Base-by-base conservation (phyloP, 1,139 yeast species). In the Hemisphaericaspora subhashii region DNA sequence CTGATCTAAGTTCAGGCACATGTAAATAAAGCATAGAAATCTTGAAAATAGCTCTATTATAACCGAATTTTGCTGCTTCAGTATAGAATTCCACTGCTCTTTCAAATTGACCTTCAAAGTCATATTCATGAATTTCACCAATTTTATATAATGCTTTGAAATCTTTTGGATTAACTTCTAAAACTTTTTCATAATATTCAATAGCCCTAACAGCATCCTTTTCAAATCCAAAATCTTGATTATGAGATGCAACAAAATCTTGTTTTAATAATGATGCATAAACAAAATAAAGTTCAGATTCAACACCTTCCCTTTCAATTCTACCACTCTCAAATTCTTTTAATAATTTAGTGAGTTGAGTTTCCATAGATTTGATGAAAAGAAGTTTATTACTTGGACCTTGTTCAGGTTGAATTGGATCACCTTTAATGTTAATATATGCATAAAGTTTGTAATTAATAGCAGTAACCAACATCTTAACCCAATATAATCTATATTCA, bases 351-450 rank as follows among this genome's bases (percentile, higher is more conserved):
- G 58, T 49, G 24, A 71, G 58, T 46, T 72, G 77, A 22, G 64
- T 69, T 18, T 64, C 60, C 17, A 72, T 58, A 4, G 74, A 66
- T 50, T 68, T 71, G 31, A 71, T 54, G 48, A 69, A 72, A 17
- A 63, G 53, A 9, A 59, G 55, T 48, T 66, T 68, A 52, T 68
- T 71, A 27, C 53, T 47, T 12, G 53, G 51, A 9, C 57, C 58
- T 39, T 63, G 64, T 24, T 64, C 72, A 3, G 61, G 55, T 3
- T 52, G 42, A n/a, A 68, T 55, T 12, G 59, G 58, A 41, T 70
- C 74, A 16, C 78, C 78, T 53, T 68, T 69, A 41, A 72, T 69
- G 49, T 68, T 72, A 40, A 72, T 65, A 45, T 64, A 70, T 7
- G 68, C 58, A 46, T 67, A 72, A 23, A 72, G 57, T 47, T 65